Conservation (phyloP, 83 land plant species). For the Isoetes engelmannii region DNA sequence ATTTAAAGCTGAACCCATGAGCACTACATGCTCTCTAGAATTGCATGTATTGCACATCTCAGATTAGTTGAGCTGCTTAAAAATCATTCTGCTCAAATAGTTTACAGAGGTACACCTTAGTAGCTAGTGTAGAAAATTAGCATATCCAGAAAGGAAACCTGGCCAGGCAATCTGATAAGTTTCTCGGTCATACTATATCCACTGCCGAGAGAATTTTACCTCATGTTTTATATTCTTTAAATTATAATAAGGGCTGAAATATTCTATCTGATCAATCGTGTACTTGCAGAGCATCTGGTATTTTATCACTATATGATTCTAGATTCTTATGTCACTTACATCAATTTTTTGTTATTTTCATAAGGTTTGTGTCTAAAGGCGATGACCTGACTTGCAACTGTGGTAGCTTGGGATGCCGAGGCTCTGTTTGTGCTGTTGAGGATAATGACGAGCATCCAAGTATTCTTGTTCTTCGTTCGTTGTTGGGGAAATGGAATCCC, state of each 20-base stretch:
- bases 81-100: no score
- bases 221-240: not conserved
- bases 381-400: slow-evolving; percentile 67
- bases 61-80: no score
- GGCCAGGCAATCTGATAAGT: no score
- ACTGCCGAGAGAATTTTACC: no score
- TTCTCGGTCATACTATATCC: no score
- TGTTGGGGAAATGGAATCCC: no score
- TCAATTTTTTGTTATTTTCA: slow-evolving; percentile 1
- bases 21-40: no score
- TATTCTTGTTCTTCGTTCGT: slow-evolving; percentile 33
- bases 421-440: slow-evolving; percentile 72
- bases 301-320: not conserved
- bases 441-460: slow-evolving; percentile 39
- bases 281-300: not conserved
- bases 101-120: no score
- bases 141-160: no score
- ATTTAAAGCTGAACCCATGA: no score
- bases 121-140: no score
- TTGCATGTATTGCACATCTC: no score
- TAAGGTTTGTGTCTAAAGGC: slow-evolving; percentile 66
- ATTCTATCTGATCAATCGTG: not conserved
- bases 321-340: not conserved
- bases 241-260: not conserved
- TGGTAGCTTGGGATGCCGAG: slow-evolving; percentile 75